A percentile compares a stretch with the other conserved stretches of the same genome.
These are phyloP conservation scores for Blastobotrys apis DNA, from an alignment of 1,139 yeast genomes.

Conservation along the genomic window DNA sequence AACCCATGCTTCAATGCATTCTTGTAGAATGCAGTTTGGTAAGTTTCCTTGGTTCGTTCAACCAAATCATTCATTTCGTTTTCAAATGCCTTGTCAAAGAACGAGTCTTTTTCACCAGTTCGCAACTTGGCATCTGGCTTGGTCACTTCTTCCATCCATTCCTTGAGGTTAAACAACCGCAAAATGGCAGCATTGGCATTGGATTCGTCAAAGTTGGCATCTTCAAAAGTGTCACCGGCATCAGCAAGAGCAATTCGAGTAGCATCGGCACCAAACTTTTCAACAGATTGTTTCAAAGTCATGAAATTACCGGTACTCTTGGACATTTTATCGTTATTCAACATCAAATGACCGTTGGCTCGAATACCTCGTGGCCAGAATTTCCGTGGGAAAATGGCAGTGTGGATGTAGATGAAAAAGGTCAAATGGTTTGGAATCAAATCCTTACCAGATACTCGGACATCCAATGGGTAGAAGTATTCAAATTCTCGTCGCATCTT, in stretches of 20 bases:
- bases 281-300: conserved; percentile 79
- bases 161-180: conserved; percentile 86
- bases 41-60: conserved; percentile 66
- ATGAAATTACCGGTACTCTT: conserved; percentile 96
- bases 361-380: conserved; percentile 95
- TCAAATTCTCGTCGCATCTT: conserved; percentile 88
- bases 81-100: conserved; percentile 86
- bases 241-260: conserved; percentile 96
- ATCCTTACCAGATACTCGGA: conserved; percentile 92
- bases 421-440: conserved; percentile 96
- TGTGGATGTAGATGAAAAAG: conserved; percentile 88
- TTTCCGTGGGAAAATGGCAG: conserved; percentile 84
- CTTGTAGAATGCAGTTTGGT: conserved; percentile 73
- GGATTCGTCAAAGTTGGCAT: conserved; percentile 95
- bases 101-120: conserved; percentile 58
- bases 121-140: conserved; percentile 54
- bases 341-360: conserved; percentile 90
- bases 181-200: conserved; percentile 97
- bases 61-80: conserved; percentile 87
- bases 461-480: conserved; percentile 91
- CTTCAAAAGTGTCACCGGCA: conserved; percentile 97
- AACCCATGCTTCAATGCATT: conserved; percentile 85
- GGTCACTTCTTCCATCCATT: conserved; percentile 84
- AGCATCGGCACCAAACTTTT: conserved; percentile 97
- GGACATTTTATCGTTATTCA: conserved; percentile 97